Evolutionary conservation across 192 early-diverging fungal genomes (phyloP), one percentile per base, ranked within the genome.

Genomic region (Backusella westeae): DNA sequence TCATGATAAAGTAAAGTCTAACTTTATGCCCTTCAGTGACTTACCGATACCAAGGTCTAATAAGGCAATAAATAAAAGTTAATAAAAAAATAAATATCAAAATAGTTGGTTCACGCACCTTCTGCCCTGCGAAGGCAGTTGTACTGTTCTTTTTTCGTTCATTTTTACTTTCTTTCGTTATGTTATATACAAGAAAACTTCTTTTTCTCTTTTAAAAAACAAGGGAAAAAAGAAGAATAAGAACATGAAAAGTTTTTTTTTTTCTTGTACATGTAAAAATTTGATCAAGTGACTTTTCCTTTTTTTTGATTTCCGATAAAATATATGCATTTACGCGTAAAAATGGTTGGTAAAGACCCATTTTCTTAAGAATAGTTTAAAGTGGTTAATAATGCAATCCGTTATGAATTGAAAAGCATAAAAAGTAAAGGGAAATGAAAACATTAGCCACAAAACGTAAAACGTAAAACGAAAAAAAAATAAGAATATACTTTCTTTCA

Each of bases 271-370:
- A 12, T 59, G 26, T 59, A 26, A 59, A 59, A 59, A 59, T 59
- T 59, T 59, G 21, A 26, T 59, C 56, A 59, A 59, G 56, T 59
- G 56, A 59, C 56, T 59, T 59, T 56, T 56, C 53, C 53, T 56
- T 59, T 59, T 49, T 59, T 59, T 59, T 59, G 56, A 59, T 59
- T 59, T 59, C 56, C 56, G 56, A 59, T 59, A 26, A 12, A 23
- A 56, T 14, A 56, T 56, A 56, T 63, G 56, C 56, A 29, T 63
- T 29, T 63, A 56, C 56, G 56, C 12, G 56, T 63, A 26, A 63
- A 29, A 12, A 3, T 23, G 23, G 0, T 63, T 4, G 19, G 14
- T 4, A 32, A 32, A 19, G 7, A 6, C 9, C 10, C 10, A 29
- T 14, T 63, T 63, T 26, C 6, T 29, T 14, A 4, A 29, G 2